Conservation (phyloP, 257 asterid species). For the Capsicum chinense region DNA sequence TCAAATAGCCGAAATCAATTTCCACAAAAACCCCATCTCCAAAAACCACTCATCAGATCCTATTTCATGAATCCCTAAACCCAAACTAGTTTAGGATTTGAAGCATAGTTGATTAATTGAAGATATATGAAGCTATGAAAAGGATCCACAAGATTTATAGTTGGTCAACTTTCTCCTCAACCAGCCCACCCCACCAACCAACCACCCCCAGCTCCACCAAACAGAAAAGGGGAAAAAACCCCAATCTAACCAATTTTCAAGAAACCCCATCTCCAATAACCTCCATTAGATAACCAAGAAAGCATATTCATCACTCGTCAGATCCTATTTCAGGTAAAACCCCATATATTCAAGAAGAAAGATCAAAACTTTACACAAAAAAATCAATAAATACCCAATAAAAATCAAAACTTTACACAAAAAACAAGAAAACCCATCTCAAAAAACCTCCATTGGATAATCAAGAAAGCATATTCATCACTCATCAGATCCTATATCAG, state of each 20-base stretch:
- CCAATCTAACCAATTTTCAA: neutral
- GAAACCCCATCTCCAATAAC: neutral
- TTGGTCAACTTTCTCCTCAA: neutral
- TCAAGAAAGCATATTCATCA: neutral
- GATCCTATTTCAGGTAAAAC: neutral
- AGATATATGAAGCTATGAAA: neutral
- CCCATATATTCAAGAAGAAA: too few species aligned
- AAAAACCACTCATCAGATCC: neutral
- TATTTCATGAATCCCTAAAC: neutral
- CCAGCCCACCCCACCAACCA: too few species aligned
- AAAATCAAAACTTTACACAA: too few species aligned
- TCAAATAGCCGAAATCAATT: neutral
- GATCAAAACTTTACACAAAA: too few species aligned
- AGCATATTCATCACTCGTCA: too few species aligned
- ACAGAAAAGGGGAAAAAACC: too few species aligned
- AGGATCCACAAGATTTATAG: neutral
- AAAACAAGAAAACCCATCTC: too few species aligned
- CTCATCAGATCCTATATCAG: slow-evolving; percentile 33
- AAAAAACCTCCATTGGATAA: too few species aligned
- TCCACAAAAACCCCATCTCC: neutral
- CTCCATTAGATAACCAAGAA: neutral
- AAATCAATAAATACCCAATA: too few species aligned
- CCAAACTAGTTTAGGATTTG: neutral
- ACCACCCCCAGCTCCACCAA: too few species aligned
- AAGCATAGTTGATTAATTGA: neutral